Base-by-base conservation (phyloP, 2,329 filamentous ascomycete species). In the Cordyceps pruinosa region DNA sequence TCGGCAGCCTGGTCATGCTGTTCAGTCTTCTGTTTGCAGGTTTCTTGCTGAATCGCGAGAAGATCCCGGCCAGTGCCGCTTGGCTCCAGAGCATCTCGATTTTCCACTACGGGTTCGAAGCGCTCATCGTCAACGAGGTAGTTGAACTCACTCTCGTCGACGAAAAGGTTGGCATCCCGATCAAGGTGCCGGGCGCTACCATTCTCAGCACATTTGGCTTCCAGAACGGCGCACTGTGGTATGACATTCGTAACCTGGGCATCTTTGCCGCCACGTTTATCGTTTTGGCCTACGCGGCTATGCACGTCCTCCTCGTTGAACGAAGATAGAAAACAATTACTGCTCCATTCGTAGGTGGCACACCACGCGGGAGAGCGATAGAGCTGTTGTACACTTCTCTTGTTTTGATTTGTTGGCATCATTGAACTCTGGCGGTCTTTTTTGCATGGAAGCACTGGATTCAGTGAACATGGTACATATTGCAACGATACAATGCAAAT, bases 61-160 rank as follows among this genome's bases (percentile, higher is more conserved):
- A 90, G 30, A 97, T 97, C 54, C 94, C 94, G 1, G 79, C 83
- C 50, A 84, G 89, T 2, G 89, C 93, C 2, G 73, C 91, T 61
- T 99, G 94, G 94, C 74, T 99, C 52, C 94, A 99, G 77, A 84
- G 83, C 74, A 76, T 99, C 9, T 97, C 92, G 2, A 99, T 99
- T 61, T 99, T 99, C 81, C 94, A 99, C 70, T 99, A 96, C 68
- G 93, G 88, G 5, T 97, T 97, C 65, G 94, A 99, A 77, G 89
- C 90, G 2, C 81, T 99, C 15, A 96, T 97, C 61, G 94, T 99
- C 65, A 99, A 97, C 68, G 94, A 99, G 75, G 95, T 97, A 47
- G 86, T 90, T 26, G 90, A 90, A 66, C 78, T 99, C 44, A 93
- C 89, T 0, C 81, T 99, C 26, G 84, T 95, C 42, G 94, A 99